A percentile compares a stretch with the other conserved stretches of the same genome.
These are phyloP conservation scores for Fennellomyces sp. DNA, from an alignment of 371 early-diverging fungal species.

Conservation along the genomic window DNA sequence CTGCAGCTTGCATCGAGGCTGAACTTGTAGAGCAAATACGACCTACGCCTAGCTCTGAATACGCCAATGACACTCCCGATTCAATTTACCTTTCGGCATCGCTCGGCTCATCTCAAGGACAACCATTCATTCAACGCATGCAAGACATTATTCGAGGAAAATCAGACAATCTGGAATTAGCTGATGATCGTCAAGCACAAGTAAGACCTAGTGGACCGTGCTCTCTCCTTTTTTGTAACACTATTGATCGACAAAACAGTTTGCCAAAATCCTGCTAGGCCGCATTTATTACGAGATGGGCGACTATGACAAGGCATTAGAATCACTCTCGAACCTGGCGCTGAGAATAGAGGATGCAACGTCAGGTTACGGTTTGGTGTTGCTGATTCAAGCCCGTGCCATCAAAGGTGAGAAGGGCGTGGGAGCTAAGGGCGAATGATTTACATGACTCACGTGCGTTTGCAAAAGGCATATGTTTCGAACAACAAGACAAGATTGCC, in stretches of 20 bases:
- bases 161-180: neutral
- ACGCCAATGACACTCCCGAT: conserved; percentile 9
- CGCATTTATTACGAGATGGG: conserved; percentile 41
- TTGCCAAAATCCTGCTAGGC: conserved; percentile 45
- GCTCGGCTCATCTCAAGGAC: neutral
- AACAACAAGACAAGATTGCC: conserved; percentile 45
- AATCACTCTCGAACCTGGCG: conserved; percentile 31
- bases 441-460: conserved; percentile 47
- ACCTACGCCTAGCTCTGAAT: neutral
- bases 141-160: neutral
- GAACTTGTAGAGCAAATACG: conserved; percentile 27
- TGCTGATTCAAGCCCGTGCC: conserved; percentile 51
- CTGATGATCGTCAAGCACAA: conserved; percentile 12
- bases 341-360: conserved; percentile 37
- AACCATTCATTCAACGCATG: neutral
- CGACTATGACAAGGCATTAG: conserved; percentile 33
- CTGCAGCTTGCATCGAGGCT: conserved; percentile 23
- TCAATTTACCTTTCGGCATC: neutral
- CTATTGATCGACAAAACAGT: conserved; percentile 17
- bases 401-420: conserved; percentile 43
- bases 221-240: neutral
- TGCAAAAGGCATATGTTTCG: conserved; percentile 56
- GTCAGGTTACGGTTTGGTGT: conserved; percentile 57
- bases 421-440: conserved; percentile 28
- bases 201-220: neutral